These are phyloP conservation scores for Thermothielavioides terrestris DNA, from an alignment of 495 filamentous ascomycete genomes.

Conservation along the genomic window DNA sequence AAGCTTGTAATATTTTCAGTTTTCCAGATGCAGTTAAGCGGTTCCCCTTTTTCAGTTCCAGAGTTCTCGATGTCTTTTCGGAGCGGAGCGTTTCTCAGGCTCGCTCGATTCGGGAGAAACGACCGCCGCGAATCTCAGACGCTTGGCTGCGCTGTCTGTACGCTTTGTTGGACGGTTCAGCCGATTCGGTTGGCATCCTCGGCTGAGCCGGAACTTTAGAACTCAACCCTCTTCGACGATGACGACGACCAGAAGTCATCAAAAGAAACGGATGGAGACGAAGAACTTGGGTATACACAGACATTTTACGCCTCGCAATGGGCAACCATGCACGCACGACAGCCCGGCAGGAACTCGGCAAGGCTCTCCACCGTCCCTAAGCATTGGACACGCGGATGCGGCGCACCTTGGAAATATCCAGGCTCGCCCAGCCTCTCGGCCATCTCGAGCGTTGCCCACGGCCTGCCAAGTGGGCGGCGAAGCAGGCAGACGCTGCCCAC, in stretches of 20 bases:
- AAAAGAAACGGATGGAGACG: slow-evolving; percentile 18
- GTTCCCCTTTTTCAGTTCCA: neutral
- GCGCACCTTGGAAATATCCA: neutral
- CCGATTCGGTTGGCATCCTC: neutral
- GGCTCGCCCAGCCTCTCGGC: neutral
- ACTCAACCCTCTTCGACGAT: slow-evolving; percentile 18
- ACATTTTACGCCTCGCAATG: slow-evolving; percentile 27
- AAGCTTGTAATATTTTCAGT: slow-evolving; percentile 10
- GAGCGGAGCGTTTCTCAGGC: neutral
- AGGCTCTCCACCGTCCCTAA: slow-evolving; percentile 1
- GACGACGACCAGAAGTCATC: slow-evolving; percentile 19
- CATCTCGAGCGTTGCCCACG: neutral
- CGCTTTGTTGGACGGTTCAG: neutral
- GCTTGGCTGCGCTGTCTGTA: neutral
- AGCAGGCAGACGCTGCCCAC: neutral
- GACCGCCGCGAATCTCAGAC: too few species aligned
- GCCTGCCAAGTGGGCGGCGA: neutral
- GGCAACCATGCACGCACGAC: slow-evolving; percentile 28
- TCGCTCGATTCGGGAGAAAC: neutral
- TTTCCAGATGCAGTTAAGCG: neutral
- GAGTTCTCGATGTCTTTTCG: neutral
- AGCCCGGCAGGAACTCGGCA: slow-evolving; percentile 10
- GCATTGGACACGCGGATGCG: neutral
- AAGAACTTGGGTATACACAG: slow-evolving; percentile 25
- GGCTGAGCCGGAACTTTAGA: neutral